Base-by-base conservation (phyloP, 2,329 filamentous ascomycete genomes). In the Pseudopyrenochaeta lycopersici region DNA sequence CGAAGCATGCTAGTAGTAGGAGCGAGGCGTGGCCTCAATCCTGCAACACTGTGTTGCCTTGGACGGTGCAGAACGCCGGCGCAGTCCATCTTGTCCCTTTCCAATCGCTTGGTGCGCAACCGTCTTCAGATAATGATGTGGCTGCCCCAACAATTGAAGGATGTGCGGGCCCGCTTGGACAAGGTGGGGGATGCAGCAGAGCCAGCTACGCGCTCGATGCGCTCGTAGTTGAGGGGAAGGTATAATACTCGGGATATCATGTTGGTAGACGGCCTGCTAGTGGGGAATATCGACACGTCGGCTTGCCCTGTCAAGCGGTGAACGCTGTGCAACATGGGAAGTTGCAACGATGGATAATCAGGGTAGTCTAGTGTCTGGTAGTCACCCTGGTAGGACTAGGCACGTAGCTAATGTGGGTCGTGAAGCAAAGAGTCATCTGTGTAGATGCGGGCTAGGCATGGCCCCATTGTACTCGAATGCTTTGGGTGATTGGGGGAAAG, bases 131-230 rank as follows among this genome's bases (percentile, higher is more conserved):
- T 40, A 40, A 38, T 29, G 41, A 40, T 57, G 54, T 52, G 52
- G 45, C 40, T 48, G 52, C 46, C 52, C 47, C 38, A 49, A 46
- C 48, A 49, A 49, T 41, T 46, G 45, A 47, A 47, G 40, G 38
- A n/a, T 50, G 35, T 32, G 38, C 49, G 53, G 47, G 46, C 38
- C 49, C 49, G 49, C 56, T 54, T 47, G 23, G 31, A 33, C 7
- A 11, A 18, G 23, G 35, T 23, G 43, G 11, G 18, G 35, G 39
- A 17, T 46, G 36, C 38, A 27, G 43, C 20, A 27, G 31, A 27
- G 23, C 23, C 33, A 42, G 46, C 36, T 43, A 61, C 50, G 52
- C 57, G 60, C 57, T 50, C 42, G 38, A 58, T 45, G 51, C 58
- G 58, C 48, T 54, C 31, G n/a, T 46, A n/a, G 23, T n/a, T 33